phyloP scores from a whole-genome alignment of 139 green algal species.

The Chlamydomonas sp. region DNA sequence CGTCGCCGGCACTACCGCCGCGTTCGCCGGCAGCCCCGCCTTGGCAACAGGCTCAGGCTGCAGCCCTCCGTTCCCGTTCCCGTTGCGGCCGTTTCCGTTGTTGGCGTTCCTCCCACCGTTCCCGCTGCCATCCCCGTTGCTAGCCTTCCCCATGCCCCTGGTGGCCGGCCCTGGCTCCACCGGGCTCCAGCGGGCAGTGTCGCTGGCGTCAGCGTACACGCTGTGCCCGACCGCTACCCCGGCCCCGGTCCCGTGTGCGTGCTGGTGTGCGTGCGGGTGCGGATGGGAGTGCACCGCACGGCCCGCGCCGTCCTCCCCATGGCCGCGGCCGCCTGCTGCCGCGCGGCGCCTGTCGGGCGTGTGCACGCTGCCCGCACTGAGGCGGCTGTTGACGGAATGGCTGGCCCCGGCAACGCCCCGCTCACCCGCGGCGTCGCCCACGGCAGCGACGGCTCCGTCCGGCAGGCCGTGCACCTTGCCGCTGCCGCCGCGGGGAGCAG shows the following conservation, averaged over 20 bases:
- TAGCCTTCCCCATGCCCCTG: too few relatives aligned
- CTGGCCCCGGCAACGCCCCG: slow-evolving; percentile 1
- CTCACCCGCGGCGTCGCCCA: neutral
- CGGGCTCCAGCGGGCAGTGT: neutral
- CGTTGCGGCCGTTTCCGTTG: neutral
- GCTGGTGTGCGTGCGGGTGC: neutral
- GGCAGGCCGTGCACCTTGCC: neutral
- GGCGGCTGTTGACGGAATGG: slow-evolving; percentile 34
- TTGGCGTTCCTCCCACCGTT: slow-evolving; percentile 10
- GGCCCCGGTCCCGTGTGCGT: too few relatives aligned
- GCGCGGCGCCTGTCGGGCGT: slow-evolving; percentile 13
- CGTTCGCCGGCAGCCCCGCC: neutral
- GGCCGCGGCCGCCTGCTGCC: neutral
- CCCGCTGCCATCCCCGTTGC: neutral
- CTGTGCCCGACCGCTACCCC: too few relatives aligned
- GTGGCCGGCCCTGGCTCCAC: too few relatives aligned
- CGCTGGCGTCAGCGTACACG: neutral
- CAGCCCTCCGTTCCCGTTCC: neutral
- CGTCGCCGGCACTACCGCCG: too few relatives aligned
- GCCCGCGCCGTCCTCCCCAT: slow-evolving; percentile 2
- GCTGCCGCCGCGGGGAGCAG: too few relatives aligned
- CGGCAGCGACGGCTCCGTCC: neutral
- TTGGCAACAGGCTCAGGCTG: neutral
- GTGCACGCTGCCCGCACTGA: slow-evolving; percentile 30
- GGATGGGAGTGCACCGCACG: neutral